Base-by-base conservation (phyloP, 768 basidiomycete genomes). In the Amylocystis lapponica region DNA sequence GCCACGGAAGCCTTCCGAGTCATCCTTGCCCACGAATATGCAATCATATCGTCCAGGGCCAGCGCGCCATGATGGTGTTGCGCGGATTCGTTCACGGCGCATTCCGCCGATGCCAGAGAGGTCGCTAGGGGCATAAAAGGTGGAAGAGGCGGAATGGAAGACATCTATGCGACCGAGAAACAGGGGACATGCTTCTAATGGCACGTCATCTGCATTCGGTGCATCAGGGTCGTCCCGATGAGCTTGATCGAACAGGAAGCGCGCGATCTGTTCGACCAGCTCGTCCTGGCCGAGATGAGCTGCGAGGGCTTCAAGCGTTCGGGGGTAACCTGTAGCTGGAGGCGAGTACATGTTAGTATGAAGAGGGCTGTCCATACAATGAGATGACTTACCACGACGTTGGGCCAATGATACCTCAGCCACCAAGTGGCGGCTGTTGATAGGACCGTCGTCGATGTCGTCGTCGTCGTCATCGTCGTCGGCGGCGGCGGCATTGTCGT, bases 51-150 rank as follows among this genome's bases (percentile, higher is more conserved):
- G 37, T 0, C 50, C 32, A 9, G 38, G 36, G 1, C 45, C 46
- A 1, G 34, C 19, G 5, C 48, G 36, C 63, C 62, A 66, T 2
- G 25, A 41, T 7, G 57, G 57, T 11, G 27, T 47, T 0, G 55
- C 36, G 1, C 49, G 35, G 12, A 67, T 62, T 4, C 26, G 38
- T 37, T 67, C 55, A 0, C 27, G 30, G 4, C 47, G 50, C 63
- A 67, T 63, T 2, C 60, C 54, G 2, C 49, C 40, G 11, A 34
- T 26, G 1, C 62, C 56, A 19, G 57, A 50, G 0, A 47, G 30
- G 14, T 66, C 56, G 33, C 65, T 64, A 0, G 61, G 59, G 1
- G 54, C 52, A 42, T 49, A 60, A 29, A 54, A 67, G 8, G 20
- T 31, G 0, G 57, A 51, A 1, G 38, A 35, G 2, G 56, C 55